These are phyloP conservation scores for Diplodia sapinea DNA, from an alignment of 2,329 filamentous ascomycete species.

Conservation along the genomic window DNA sequence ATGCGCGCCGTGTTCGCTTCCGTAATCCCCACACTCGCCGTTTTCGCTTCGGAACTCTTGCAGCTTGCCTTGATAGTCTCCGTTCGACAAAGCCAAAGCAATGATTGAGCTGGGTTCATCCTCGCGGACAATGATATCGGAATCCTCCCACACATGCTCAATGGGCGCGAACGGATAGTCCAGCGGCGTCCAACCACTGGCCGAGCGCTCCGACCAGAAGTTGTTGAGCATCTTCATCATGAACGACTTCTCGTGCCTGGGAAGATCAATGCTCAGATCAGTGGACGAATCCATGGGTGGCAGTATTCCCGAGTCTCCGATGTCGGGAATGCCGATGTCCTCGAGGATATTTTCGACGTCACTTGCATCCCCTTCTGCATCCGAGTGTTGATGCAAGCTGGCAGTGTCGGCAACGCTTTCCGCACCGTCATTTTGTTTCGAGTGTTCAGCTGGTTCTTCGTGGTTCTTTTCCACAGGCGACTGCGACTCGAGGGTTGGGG, in stretches of 20 bases:
- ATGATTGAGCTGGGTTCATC: conserved; percentile 97
- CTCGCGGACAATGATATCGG: conserved; percentile 94
- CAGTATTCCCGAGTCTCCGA: conserved; percentile 59
- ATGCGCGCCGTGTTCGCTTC: conserved; percentile 36
- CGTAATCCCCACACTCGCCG: conserved; percentile 35
- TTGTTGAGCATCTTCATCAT: conserved; percentile 95
- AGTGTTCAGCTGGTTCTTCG: conserved; percentile 24
- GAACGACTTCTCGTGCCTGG: conserved; percentile 90
- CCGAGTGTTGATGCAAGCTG: conserved; percentile 55
- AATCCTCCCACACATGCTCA: conserved; percentile 96
- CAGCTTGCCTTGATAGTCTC: conserved; percentile 84
- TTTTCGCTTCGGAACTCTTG: conserved; percentile 62
- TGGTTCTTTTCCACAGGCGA: conserved; percentile 46
- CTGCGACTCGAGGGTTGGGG: conserved; percentile 41
- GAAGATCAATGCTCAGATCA: conserved; percentile 73
- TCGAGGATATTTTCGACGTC: conserved; percentile 76
- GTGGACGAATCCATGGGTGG: conserved; percentile 61
- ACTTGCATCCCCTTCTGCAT: conserved; percentile 60
- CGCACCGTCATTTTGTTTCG: conserved; percentile 29
- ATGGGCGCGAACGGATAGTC: conserved; percentile 84
- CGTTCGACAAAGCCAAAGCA: conserved; percentile 85
- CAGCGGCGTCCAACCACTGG: conserved; percentile 88
- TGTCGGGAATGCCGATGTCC: conserved; percentile 69
- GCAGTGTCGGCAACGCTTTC: conserved; percentile 40
- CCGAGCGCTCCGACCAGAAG: conserved; percentile 97